Evolutionary conservation across 176 grass and related monocot species (phyloP).

Genomic region (Puccinellia tenuiflora): DNA sequence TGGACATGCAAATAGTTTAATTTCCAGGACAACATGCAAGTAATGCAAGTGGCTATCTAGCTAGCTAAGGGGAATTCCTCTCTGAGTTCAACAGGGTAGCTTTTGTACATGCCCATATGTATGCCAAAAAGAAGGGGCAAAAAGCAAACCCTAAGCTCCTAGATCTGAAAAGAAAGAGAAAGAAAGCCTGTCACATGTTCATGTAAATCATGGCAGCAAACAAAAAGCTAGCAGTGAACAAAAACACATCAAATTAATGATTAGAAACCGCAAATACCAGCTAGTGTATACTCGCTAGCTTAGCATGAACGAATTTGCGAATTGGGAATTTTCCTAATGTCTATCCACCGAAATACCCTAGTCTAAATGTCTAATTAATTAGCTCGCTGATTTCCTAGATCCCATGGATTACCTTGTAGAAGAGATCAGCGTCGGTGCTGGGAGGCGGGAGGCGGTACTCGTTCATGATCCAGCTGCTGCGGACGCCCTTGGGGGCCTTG

Average conservation of each 20-base stretch:
- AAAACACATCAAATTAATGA: constrained; percentile 27
- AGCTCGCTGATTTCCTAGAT: not conserved
- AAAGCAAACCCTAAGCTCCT: constrained; percentile 48
- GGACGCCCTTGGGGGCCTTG: constrained; percentile 87
- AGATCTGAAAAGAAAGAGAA: constrained; percentile 43
- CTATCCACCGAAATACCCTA: constrained; percentile 19
- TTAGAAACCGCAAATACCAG: not conserved
- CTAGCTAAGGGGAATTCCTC: not conserved
- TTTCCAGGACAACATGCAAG: constrained; percentile 13
- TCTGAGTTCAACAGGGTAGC: constrained; percentile 8
- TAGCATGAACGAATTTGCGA: not conserved
- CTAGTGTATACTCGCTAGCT: not conserved
- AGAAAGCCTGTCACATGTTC: constrained; percentile 23
- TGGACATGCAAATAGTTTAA: constrained; percentile 25
- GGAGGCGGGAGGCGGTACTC: constrained; percentile 80
- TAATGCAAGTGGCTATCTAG: constrained; percentile 23
- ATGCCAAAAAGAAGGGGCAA: constrained; percentile 33
- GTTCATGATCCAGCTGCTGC: constrained; percentile 99
- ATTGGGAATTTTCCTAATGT: not conserved
- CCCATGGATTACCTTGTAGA: constrained; percentile 52
- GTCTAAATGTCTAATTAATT: not conserved
- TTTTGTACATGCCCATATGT: constrained; percentile 28
- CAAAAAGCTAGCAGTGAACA: constrained; percentile 30
- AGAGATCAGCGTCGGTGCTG: constrained; percentile 41
- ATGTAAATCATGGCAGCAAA: constrained; percentile 27